These are phyloP conservation scores for Lonicera japonica DNA, from an alignment of 129 eudicot species.

Conservation along the genomic window DNA sequence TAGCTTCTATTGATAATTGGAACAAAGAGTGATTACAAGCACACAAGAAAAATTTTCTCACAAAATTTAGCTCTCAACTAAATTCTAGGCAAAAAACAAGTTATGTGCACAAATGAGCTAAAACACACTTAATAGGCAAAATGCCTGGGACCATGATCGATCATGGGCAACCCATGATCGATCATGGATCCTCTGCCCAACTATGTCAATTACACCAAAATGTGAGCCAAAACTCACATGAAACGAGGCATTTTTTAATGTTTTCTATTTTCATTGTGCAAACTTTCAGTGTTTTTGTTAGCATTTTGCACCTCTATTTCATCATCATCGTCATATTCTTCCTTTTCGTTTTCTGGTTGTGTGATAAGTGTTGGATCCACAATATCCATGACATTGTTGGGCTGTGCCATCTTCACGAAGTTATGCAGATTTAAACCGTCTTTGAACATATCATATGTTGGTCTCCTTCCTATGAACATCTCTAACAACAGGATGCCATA, in stretches of 20 bases:
- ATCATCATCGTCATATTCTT: not conserved
- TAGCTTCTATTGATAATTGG: too few relatives aligned
- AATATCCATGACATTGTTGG: not conserved
- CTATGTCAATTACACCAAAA: too few relatives aligned
- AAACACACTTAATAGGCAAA: too few relatives aligned
- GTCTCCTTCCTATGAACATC: not conserved
- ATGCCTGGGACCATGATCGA: too few relatives aligned
- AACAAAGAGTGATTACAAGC: too few relatives aligned
- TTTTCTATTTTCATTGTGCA: not conserved
- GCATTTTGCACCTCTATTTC: not conserved
- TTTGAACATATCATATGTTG: not conserved
- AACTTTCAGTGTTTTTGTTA: not conserved
- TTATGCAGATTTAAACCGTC: not conserved
- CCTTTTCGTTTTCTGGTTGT: not conserved
- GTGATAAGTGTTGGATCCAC: not conserved
- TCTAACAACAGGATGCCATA: not conserved
- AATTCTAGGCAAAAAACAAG: too few relatives aligned
- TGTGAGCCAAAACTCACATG: too few relatives aligned
- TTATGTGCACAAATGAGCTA: too few relatives aligned
- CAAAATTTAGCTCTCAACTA: too few relatives aligned
- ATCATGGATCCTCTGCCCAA: too few relatives aligned
- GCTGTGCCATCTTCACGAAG: not conserved
- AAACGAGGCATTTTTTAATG: not conserved
- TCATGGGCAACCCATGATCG: too few relatives aligned
- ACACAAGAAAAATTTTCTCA: too few relatives aligned